phyloP scores from a whole-genome alignment of 192 early-diverging fungal species.

The Umbelopsis ramanniana region DNA sequence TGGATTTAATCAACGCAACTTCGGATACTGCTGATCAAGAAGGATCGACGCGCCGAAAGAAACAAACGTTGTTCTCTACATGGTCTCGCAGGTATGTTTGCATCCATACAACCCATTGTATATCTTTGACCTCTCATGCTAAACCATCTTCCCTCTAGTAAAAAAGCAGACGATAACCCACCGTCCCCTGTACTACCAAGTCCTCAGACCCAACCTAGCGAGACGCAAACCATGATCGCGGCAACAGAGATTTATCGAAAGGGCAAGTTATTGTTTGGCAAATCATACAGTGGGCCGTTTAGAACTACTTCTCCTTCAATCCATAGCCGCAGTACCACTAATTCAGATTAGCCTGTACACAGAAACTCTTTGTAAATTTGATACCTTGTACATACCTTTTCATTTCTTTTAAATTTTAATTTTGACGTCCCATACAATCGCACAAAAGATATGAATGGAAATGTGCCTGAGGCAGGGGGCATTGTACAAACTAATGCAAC shows the following conservation, averaged over 20 bases:
- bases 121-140: not conserved
- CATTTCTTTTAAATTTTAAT: not conserved
- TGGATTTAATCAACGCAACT: not conserved
- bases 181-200: not conserved
- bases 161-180: not conserved
- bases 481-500: too few species aligned
- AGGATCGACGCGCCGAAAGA: not conserved
- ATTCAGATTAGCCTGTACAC: constrained; percentile 9
- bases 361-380: not conserved
- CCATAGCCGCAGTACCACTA: constrained; percentile 5
- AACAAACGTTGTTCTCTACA: not conserved
- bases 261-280: constrained; percentile 38
- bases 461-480: too few species aligned
- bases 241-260: constrained; percentile 26
- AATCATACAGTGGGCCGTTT: constrained; percentile 29
- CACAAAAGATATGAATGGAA: too few species aligned
- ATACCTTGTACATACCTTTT: not conserved
- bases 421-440: too few species aligned
- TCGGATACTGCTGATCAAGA: constrained; percentile 3
- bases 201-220: not conserved
- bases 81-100: not conserved
- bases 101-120: not conserved
- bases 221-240: not conserved
- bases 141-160: not conserved
- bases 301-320: not conserved